A percentile compares a stretch with the other conserved stretches of the same genome.
Evolutionary conservation across 2,329 filamentous ascomycete species (phyloP).

Genomic region (Nemania sp.): DNA sequence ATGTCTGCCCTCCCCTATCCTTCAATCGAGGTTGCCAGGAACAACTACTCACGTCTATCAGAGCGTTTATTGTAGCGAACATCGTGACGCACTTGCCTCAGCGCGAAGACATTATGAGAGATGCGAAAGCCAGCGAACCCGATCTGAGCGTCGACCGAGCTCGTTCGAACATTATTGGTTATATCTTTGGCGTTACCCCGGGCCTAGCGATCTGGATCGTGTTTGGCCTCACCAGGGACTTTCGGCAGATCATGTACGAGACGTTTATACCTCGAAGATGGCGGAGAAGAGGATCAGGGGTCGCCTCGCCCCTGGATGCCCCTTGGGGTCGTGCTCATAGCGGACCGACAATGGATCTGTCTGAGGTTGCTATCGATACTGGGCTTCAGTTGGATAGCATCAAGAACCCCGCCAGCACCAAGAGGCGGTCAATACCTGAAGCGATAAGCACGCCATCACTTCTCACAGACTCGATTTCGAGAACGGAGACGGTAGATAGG

Average conservation of each 20-base stretch:
- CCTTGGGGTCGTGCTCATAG: neutral
- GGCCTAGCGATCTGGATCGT: conserved; percentile 33
- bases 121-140: conserved; percentile 27
- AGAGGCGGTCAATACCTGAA: conserved; percentile 16
- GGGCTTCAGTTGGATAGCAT: conserved; percentile 22
- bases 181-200: conserved; percentile 33
- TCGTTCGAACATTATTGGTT: conserved; percentile 32
- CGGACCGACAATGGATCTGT: conserved; percentile 6
- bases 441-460: conserved; percentile 7
- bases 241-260: conserved; percentile 31
- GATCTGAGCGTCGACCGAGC: conserved; percentile 30
- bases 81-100: conserved; percentile 30
- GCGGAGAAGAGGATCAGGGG: conserved; percentile 5
- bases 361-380: conserved; percentile 15
- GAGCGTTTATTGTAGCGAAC: conserved; percentile 31
- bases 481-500: neutral
- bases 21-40: neutral
- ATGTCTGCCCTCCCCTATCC: neutral
- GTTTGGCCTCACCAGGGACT: conserved; percentile 31
- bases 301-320: neutral
- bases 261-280: conserved; percentile 27
- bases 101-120: conserved; percentile 24
- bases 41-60: conserved; percentile 9
- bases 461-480: neutral
- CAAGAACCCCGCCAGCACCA: neutral